These are phyloP conservation scores for Crithidia sp. DNA, from an alignment of 208 protist genomes.

Conservation along the genomic window DNA sequence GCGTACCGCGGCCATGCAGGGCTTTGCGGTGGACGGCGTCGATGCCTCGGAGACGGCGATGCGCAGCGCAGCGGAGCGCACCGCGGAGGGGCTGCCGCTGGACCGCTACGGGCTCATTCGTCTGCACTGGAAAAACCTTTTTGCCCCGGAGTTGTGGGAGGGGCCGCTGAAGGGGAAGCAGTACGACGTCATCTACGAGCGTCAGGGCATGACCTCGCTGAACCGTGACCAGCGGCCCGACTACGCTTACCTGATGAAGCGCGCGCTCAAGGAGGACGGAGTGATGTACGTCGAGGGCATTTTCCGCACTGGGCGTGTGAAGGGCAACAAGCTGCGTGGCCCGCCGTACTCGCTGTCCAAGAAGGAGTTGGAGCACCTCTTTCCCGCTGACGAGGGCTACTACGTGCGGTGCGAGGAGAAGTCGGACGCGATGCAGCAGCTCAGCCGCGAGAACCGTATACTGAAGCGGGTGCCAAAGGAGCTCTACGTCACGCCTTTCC, in stretches of 20 bases:
- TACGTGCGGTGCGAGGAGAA: slow-evolving; percentile 90
- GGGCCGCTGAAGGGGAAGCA: slow-evolving; percentile 44
- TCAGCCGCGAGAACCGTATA: slow-evolving; percentile 82
- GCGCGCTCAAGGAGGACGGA: slow-evolving; percentile 83
- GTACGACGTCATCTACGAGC: slow-evolving; percentile 91
- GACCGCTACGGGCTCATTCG: slow-evolving; percentile 57
- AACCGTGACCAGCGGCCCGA: slow-evolving; percentile 80
- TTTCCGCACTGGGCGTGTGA: slow-evolving; percentile 85
- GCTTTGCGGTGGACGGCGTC: slow-evolving; percentile 87
- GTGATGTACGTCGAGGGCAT: slow-evolving; percentile 90
- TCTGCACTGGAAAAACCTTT: slow-evolving; percentile 81
- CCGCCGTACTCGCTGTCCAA: slow-evolving; percentile 78
- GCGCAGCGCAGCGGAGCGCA: slow-evolving; percentile 62
- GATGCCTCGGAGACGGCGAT: slow-evolving; percentile 83
- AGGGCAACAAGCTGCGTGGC: slow-evolving; percentile 76
- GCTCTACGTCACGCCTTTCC: slow-evolving; percentile 87
- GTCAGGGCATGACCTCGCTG: slow-evolving; percentile 84
- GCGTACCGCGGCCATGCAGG: slow-evolving; percentile 58
- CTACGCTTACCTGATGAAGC: slow-evolving; percentile 84
- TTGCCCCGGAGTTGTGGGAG: slow-evolving; percentile 81
- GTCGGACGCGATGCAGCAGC: slow-evolving; percentile 76
- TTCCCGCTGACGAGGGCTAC: slow-evolving; percentile 66
- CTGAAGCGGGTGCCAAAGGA: slow-evolving; percentile 80
- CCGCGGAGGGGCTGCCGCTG: slow-evolving; percentile 53
- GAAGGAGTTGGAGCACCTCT: slow-evolving; percentile 80